Evolutionary conservation across 75 land plant species (phyloP).

Genomic region (Chamaecyparis obtusa): DNA sequence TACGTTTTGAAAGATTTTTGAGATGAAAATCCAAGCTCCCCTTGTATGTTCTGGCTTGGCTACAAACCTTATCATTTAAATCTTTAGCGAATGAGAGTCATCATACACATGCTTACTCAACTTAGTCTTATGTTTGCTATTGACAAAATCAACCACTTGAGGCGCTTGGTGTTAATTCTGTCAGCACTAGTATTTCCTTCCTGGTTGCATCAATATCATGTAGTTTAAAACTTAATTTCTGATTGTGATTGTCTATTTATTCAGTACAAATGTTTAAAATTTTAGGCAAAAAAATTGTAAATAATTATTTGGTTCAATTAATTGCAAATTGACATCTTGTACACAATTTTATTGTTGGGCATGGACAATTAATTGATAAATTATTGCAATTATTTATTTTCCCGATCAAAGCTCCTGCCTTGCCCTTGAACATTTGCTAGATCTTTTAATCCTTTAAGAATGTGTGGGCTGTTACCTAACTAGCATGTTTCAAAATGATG

Average conservation of each 20-base stretch:
- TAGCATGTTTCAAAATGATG: not conserved
- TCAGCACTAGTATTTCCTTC: not conserved
- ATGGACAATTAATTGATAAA: not conserved
- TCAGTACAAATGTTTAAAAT: not conserved
- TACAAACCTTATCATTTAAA: not conserved
- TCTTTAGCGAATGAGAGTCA: not conserved
- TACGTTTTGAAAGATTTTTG: not conserved
- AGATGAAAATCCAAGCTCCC: not conserved
- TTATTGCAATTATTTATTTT: not conserved
- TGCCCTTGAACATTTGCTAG: not conserved
- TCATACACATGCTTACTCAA: not conserved
- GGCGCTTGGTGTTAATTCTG: not conserved
- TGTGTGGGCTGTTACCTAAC: not conserved
- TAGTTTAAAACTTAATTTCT: not conserved
- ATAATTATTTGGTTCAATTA: not conserved
- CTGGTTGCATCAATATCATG: not conserved
- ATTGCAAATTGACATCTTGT: not conserved
- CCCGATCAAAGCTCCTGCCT: not conserved
- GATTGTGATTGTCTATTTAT: not conserved
- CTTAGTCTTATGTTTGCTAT: not conserved
- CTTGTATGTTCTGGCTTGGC: not conserved
- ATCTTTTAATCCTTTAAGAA: not conserved
- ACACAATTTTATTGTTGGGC: not conserved
- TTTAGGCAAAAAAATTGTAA: not conserved
- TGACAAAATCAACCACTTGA: not conserved